Evolutionary conservation across 106 monocot genomes (phyloP).

Genomic region (Dendrobium chrysotoxum): DNA sequence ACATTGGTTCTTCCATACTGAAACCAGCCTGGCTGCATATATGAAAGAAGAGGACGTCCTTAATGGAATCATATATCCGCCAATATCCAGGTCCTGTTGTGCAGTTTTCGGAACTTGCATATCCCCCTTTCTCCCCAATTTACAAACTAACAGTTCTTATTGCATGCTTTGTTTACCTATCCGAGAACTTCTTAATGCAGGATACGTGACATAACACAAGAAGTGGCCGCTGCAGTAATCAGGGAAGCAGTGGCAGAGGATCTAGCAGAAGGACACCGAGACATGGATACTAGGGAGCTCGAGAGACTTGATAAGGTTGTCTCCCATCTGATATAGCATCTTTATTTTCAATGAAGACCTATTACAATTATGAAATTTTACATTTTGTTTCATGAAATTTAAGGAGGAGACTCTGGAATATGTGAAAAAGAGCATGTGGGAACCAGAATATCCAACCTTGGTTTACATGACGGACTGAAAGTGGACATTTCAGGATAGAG

Average conservation of each 20-base stretch:
- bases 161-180: too few species aligned
- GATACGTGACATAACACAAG: conserved; percentile 86
- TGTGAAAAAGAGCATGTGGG: conserved; percentile 92
- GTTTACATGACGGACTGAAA: conserved; percentile 55
- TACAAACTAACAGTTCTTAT: background rate
- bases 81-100: conserved; percentile 69
- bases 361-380: background rate
- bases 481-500: background rate
- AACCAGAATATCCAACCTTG: conserved; percentile 78
- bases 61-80: conserved; percentile 82
- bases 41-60: conserved; percentile 95
- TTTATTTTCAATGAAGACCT: background rate
- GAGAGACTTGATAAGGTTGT: conserved; percentile 51
- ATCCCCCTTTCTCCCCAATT: background rate
- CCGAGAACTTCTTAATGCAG: conserved; percentile 23
- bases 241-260: conserved; percentile 82
- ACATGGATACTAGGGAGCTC: conserved; percentile 85
- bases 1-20: background rate
- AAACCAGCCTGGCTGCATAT: conserved; percentile 74
- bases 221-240: conserved; percentile 89
- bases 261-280: conserved; percentile 84
- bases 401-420: conserved; percentile 68
- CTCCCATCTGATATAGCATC: background rate
- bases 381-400: background rate
- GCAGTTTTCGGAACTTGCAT: background rate